Evolutionary conservation across 2,329 filamentous ascomycete genomes (phyloP), one percentile per base, ranked within the genome.

Genomic region (Fusarium pilosicola): DNA sequence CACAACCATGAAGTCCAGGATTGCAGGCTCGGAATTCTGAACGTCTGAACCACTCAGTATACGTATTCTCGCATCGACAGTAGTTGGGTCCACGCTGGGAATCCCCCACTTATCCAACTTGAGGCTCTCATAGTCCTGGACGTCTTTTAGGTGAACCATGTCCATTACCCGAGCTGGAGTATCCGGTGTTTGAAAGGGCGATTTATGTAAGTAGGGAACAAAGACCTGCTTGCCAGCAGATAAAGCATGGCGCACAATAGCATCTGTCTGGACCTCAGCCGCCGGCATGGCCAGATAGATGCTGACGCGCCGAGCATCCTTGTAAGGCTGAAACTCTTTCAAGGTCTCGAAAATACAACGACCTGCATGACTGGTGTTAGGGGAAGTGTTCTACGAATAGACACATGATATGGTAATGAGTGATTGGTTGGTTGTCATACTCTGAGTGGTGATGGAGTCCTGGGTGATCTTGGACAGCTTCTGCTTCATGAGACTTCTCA

Each of bases 221-320:
- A 94, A 98, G 65, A 99, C 95, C 70, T 92, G 87, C 83, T 98
- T 99, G 44, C 93, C 94, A 7, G 86, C 82, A 12, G 84, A 83
- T 32, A 99, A 86, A 18, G 96, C 95, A 85, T 98, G 90, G 34
- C 90, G 89, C 14, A 98, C 94, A 62, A 98, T 94, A 55, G 87
- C 85, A 58, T 92, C 90, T 4, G 96, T 99, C 76, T 95, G 94
- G 32, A 97, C 89, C 84, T 99, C 96, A 30, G 92, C 93, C 15
- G 86, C 85, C 2, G 95, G 95, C 96, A 99, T 99, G 17, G 96
- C 96, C 22, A 99, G 87, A 81, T 97, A 99, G 64, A 99, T 88
- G 76, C 94, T 95, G 78, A 99, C 89, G 60, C 90, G 88, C 68
- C 86, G 88, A 46, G 96, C 95, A 62, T 91, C 86, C 72, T 90